Conservation (phyloP, 768 basidiomycete species). For the Lanmaoa pseudosensibilis region DNA sequence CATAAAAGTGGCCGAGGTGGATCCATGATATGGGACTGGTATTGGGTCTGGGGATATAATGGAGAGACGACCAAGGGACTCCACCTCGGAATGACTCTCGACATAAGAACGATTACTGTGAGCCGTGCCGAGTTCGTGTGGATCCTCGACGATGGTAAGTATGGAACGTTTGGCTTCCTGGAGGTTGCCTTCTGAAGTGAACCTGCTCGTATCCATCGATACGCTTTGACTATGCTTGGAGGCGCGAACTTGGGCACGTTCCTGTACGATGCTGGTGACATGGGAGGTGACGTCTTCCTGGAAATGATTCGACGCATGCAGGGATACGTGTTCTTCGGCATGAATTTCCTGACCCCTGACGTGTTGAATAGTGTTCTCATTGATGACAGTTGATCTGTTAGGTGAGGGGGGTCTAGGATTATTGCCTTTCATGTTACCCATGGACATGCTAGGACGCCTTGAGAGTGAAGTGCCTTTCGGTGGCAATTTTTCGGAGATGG, state of each 20-base stretch:
- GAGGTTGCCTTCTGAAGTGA: conserved; percentile 15
- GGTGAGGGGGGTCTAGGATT: conserved; percentile 12
- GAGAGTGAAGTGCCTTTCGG: conserved; percentile 10
- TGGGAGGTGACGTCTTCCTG: conserved; percentile 18
- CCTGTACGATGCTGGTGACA: conserved; percentile 5
- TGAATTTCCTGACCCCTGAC: conserved; percentile 12
- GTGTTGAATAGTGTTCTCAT: conserved; percentile 12
- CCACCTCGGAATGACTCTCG: conserved; percentile 25
- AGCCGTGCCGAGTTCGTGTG: conserved; percentile 21
- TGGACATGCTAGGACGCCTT: conserved; percentile 22
- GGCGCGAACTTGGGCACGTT: conserved; percentile 14
- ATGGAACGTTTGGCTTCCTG: conserved; percentile 31
- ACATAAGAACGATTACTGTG: conserved; percentile 14
- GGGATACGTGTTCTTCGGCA: conserved; percentile 19
- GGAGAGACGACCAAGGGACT: conserved; percentile 26
- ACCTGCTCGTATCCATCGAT: conserved; percentile 19
- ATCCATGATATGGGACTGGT: conserved; percentile 47
- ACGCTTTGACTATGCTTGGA: conserved; percentile 12
- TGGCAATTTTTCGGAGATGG: conserved; percentile 21
- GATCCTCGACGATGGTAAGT: conserved; percentile 29
- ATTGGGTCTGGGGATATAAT: conserved; percentile 43
- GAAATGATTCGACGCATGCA: conserved; percentile 9
- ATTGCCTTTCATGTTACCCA: conserved; percentile 2
- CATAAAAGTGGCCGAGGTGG: conserved; percentile 31
- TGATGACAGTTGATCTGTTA: conserved; percentile 9